Evolutionary conservation across 805 yeast species (phyloP).

Genomic region (Isabelozyma rhagii): DNA sequence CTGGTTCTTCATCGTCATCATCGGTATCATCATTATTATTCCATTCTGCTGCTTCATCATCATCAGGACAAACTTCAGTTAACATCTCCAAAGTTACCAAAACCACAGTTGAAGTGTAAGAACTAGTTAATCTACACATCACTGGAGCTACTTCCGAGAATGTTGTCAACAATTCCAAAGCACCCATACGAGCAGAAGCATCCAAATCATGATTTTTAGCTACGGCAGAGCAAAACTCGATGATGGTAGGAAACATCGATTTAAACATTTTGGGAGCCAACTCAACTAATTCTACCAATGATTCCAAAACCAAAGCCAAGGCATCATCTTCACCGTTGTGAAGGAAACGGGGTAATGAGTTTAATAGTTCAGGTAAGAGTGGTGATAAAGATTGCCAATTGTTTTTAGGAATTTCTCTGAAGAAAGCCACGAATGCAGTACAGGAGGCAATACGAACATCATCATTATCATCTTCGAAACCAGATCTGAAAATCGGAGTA

Average conservation of each 20-base stretch:
- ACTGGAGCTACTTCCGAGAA: slow-evolving; percentile 92
- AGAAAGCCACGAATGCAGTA: slow-evolving; percentile 87
- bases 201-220: slow-evolving; percentile 80
- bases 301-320: slow-evolving; percentile 82
- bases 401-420: slow-evolving; percentile 74
- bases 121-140: slow-evolving; percentile 82
- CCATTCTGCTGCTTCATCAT: slow-evolving; percentile 81
- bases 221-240: slow-evolving; percentile 81
- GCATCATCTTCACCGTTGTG: slow-evolving; percentile 77
- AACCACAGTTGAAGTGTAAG: slow-evolving; percentile 71
- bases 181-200: slow-evolving; percentile 74
- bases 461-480: slow-evolving; percentile 77
- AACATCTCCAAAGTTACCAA: slow-evolving; percentile 74
- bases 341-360: slow-evolving; percentile 81
- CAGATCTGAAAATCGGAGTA: slow-evolving; percentile 70
- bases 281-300: slow-evolving; percentile 85
- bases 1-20: slow-evolving; percentile 76
- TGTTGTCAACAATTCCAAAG: slow-evolving; percentile 83
- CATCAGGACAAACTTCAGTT: slow-evolving; percentile 89
- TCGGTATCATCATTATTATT: slow-evolving; percentile 82
- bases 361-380: slow-evolving; percentile 77
- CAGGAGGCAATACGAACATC: slow-evolving; percentile 89
- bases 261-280: slow-evolving; percentile 92
- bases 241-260: slow-evolving; percentile 85
- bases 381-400: slow-evolving; percentile 77